A percentile compares a stretch with the other conserved stretches of the same genome.
These are phyloP conservation scores for Ophiobolus disseminans DNA, from an alignment of 2,329 filamentous ascomycete species.

Conservation along the genomic window DNA sequence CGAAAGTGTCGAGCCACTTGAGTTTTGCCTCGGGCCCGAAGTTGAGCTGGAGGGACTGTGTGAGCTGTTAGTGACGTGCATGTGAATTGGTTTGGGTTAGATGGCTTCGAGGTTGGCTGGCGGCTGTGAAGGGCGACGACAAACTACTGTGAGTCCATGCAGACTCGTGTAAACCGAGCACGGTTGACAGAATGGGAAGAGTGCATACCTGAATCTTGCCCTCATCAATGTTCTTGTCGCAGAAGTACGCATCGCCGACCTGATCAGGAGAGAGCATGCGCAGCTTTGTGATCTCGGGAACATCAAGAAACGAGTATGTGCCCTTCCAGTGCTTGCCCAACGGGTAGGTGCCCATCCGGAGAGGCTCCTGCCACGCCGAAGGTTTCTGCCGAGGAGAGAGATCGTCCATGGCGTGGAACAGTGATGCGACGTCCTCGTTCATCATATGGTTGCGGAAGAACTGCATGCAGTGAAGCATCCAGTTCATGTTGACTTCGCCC, in stretches of 20 bases:
- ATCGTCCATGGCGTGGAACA: slow-evolving; percentile 46
- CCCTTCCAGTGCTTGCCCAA: slow-evolving; percentile 60
- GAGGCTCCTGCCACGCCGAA: slow-evolving; percentile 50
- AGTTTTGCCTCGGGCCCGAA: slow-evolving; percentile 29
- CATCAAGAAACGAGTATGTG: slow-evolving; percentile 54
- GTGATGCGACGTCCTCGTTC: slow-evolving; percentile 43
- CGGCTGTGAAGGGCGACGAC: too few relatives aligned
- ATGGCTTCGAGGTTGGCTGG: too few relatives aligned
- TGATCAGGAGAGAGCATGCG: slow-evolving; percentile 29
- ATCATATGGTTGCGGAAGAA: slow-evolving; percentile 63
- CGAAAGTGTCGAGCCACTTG: slow-evolving; percentile 51
- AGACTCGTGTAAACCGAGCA: too few relatives aligned
- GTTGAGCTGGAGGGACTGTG: slow-evolving; percentile 46
- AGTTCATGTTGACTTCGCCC: slow-evolving; percentile 53
- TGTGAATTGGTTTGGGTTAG: too few relatives aligned
- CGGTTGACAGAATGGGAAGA: neutral
- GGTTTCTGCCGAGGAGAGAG: slow-evolving; percentile 50
- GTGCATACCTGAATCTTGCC: slow-evolving; percentile 38
- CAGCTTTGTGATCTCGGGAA: slow-evolving; percentile 21
- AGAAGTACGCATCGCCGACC: slow-evolving; percentile 22
- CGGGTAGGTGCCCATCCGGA: slow-evolving; percentile 43
- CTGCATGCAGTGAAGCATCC: slow-evolving; percentile 57
- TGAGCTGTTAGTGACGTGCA: too few relatives aligned
- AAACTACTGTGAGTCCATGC: too few relatives aligned
- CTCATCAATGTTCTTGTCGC: slow-evolving; percentile 42